These are phyloP conservation scores for Nosema muscidifuracis DNA, from an alignment of 371 early-diverging fungal genomes.

Conservation along the genomic window DNA sequence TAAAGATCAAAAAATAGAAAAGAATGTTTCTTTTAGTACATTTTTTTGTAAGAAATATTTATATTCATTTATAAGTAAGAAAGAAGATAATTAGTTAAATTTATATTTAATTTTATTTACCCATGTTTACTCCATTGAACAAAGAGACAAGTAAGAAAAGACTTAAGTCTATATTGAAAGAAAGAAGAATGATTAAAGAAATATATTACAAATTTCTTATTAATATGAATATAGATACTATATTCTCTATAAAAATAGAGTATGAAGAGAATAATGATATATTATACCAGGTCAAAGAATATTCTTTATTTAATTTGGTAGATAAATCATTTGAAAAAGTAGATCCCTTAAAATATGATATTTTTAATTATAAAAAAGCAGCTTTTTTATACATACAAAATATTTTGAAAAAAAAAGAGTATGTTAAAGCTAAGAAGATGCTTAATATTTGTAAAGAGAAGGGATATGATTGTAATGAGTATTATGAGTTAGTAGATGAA, in stretches of 20 bases:
- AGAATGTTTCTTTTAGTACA: conserved; percentile 25
- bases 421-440: conserved; percentile 24
- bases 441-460: conserved; percentile 33
- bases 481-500: conserved; percentile 20
- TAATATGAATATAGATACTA: neutral
- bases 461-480: conserved; percentile 21
- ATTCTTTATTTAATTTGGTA: neutral
- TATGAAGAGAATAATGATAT: neutral
- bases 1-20: conserved; percentile 6
- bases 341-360: neutral
- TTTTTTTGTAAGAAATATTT: conserved; percentile 16
- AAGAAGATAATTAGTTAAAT: too few species aligned
- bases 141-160: conserved; percentile 3
- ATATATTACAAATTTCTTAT: neutral
- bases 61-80: neutral
- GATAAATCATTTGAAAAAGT: neutral
- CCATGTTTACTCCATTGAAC: neutral
- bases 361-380: neutral
- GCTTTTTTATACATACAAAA: neutral
- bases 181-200: neutral
- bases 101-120: neutral
- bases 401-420: conserved; percentile 15
- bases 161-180: neutral
- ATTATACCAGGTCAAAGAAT: neutral
- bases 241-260: neutral